Evolutionary conservation across 192 early-diverging fungal species (phyloP), one percentile per base, ranked within the genome.

Genomic region (Linnemannia zychae): DNA sequence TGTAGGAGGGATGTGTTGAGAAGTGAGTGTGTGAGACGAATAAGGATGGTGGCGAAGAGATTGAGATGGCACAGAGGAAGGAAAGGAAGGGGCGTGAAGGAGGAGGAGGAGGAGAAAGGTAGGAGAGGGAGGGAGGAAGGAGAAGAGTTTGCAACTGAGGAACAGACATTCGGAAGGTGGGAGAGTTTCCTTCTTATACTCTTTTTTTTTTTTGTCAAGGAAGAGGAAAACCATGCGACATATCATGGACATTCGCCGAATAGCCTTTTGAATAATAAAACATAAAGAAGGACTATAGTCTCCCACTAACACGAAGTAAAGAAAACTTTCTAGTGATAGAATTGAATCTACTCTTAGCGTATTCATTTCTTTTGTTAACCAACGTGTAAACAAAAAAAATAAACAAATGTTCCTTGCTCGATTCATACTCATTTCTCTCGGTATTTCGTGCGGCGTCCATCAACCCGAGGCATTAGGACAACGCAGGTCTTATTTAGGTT

Each of bases 131-230:
- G 36, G 2, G 47, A 69, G 57, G 24, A 44, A 44, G n/a, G 31
- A 40, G 57, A 52, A 50, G 79, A 69, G 76, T 74, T 81, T 81
- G 70, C 49, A 73, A 75, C 79, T 81, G 40, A 74, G 34, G 79
- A 81, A 71, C 73, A 75, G 75, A 28, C 15, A 31, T 63, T 31
- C 31, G 57, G 57, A 63, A 2, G 28, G 57, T 63, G 57, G 57
- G 57, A 63, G 57, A 63, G 57, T 63, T 63, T 3, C 57, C 57
- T 31, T 31, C 57, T 63, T 63, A 63, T 63, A 63, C 5, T 31
- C 57, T 15, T 28, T 28, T 13, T 31, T 31, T 24, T 15, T 11
- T 28, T 13, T 31, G 40, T 44, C 40, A 44, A 74, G 22, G n/a
- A 74, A 67, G 47, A 80, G 66, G 46, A 71, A 28, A 72, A 48